Evolutionary conservation across 73 alveolate genomes (phyloP).

Genomic region (Paraurostyla sp.): DNA sequence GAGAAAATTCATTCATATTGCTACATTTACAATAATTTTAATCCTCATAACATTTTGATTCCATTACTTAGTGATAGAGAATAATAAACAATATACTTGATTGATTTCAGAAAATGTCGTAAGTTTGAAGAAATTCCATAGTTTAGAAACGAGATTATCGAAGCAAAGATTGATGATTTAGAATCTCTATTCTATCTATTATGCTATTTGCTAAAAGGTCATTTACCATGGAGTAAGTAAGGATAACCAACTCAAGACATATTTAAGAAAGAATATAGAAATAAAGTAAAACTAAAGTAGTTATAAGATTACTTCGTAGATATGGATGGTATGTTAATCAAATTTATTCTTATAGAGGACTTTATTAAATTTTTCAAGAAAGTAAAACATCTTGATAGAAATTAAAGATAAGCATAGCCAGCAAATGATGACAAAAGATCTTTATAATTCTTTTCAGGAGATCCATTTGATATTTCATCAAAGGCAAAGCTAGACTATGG

Average conservation of each 20-base stretch:
- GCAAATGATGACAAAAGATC: conserved; percentile 16
- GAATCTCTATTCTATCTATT: conserved; percentile 1
- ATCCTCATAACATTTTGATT: conserved; percentile 1
- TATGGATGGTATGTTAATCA: conserved; percentile 33
- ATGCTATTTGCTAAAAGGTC: conserved; percentile 6
- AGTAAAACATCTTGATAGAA: conserved; percentile 4
- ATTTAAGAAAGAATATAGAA: conserved; percentile 14
- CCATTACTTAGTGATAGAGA: conserved; percentile 47
- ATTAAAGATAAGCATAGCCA: not conserved
- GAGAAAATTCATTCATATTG: not conserved
- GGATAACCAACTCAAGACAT: not conserved
- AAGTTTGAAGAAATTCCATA: conserved; percentile 22
- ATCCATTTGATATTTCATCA: not conserved
- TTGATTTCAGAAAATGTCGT: conserved; percentile 33
- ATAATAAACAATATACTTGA: not conserved
- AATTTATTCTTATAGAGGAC: conserved; percentile 3
- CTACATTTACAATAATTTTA: conserved; percentile 26
- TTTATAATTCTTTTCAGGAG: conserved; percentile 2
- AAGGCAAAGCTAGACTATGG: conserved; percentile 13
- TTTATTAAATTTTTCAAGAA: conserved; percentile 14
- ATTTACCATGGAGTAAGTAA: conserved; percentile 25
- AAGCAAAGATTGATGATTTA: conserved; percentile 21
- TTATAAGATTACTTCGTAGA: conserved; percentile 10
- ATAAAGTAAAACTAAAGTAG: not conserved
- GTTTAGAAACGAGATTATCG: conserved; percentile 8